Conservation (phyloP, 2,329 filamentous ascomycete species). For the Cytospora chrysosperma region DNA sequence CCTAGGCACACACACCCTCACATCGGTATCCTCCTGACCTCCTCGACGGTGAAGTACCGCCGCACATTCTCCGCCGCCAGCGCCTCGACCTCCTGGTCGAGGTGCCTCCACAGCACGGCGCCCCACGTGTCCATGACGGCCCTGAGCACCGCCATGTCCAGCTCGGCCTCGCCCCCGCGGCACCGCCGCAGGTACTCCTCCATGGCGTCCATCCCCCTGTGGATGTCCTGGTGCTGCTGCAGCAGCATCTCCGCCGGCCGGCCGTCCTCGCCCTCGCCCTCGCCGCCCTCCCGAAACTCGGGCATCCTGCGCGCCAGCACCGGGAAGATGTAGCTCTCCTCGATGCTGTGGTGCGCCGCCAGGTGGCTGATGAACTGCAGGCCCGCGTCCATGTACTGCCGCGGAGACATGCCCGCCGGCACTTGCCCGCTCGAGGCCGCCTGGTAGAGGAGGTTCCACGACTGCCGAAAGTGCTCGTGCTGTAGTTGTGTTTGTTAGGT, state of each 20-base stretch:
- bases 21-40: slow-evolving; percentile 71
- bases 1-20: slow-evolving; percentile 37
- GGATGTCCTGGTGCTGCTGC: slow-evolving; percentile 75
- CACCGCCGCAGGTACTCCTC: slow-evolving; percentile 65
- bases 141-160: slow-evolving; percentile 61
- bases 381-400: slow-evolving; percentile 66
- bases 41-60: slow-evolving; percentile 73
- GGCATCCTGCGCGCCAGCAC: slow-evolving; percentile 75
- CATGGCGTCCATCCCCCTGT: slow-evolving; percentile 69
- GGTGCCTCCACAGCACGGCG: slow-evolving; percentile 74
- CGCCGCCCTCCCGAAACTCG: slow-evolving; percentile 56
- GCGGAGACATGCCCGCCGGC: slow-evolving; percentile 62
- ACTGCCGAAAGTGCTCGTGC: slow-evolving; percentile 74
- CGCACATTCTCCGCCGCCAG: slow-evolving; percentile 86
- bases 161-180: slow-evolving; percentile 58
- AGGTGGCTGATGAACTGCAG: slow-evolving; percentile 70
- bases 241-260: slow-evolving; percentile 51
- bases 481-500: slow-evolving; percentile 33
- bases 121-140: slow-evolving; percentile 76
- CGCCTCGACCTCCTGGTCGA: slow-evolving; percentile 79
- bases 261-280: slow-evolving; percentile 30
- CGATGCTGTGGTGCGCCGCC: slow-evolving; percentile 77
- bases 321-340: slow-evolving; percentile 81
- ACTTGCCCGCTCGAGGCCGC: slow-evolving; percentile 61
- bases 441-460: slow-evolving; percentile 70